Percentiles rank a stretch among this genome's conserved stretches.
phyloP scores from a whole-genome alignment of 495 filamentous ascomycete species.

The Penicillium salamii region DNA sequence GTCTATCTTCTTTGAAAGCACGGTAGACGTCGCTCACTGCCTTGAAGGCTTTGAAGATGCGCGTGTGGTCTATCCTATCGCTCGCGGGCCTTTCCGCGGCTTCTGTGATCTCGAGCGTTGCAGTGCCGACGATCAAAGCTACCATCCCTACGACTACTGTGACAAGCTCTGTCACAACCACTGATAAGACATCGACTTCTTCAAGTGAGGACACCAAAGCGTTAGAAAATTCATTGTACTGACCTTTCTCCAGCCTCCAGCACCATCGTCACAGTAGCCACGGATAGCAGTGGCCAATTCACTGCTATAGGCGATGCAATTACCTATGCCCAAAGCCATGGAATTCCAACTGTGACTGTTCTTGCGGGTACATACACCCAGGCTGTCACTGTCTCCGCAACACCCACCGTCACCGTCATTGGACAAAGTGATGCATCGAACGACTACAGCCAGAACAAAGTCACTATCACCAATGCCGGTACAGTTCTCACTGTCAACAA shows the following conservation, averaged over 20 bases:
- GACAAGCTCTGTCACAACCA: background rate
- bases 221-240: background rate
- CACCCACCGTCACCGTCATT: slow-evolving; percentile 6
- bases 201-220: background rate
- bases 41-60: slow-evolving; percentile 3
- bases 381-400: slow-evolving; percentile 7
- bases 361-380: slow-evolving; percentile 11
- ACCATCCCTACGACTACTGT: background rate
- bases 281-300: slow-evolving; percentile 4
- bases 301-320: slow-evolving; percentile 12
- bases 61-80: background rate
- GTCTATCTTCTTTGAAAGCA: no score
- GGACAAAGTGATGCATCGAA: background rate
- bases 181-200: background rate
- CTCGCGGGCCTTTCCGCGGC: background rate
- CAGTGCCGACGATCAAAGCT: no score
- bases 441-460: slow-evolving; percentile 4
- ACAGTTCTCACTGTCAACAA: slow-evolving; percentile 7
- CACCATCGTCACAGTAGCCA: slow-evolving; percentile 1
- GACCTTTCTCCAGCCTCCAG: background rate
- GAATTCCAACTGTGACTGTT: slow-evolving; percentile 11
- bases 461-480: background rate
- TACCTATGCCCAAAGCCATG: slow-evolving; percentile 10
- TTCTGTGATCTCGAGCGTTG: background rate
- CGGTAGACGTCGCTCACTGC: no score